These are phyloP conservation scores for Solanum gracilifrons DNA, from an alignment of 257 asterid genomes.

Conservation along the genomic window DNA sequence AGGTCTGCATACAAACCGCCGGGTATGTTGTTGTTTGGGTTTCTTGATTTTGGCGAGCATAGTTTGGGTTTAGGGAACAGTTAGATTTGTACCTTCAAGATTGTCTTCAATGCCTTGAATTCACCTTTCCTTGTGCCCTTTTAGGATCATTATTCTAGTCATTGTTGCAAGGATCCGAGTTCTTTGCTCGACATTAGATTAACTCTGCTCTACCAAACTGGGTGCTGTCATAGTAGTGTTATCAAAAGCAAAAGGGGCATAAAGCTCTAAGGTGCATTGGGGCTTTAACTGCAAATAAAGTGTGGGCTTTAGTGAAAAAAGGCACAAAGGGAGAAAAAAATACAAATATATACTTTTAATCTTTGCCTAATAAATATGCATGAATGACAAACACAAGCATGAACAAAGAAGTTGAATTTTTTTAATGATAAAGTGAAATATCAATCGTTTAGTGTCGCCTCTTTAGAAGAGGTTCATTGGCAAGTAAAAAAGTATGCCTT, in stretches of 20 bases:
- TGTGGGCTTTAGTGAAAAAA: background rate
- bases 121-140: background rate
- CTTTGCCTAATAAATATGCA: background rate
- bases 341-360: background rate
- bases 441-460: background rate
- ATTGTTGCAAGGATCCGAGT: background rate
- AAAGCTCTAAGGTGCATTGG: background rate
- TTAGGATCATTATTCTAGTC: background rate
- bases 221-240: background rate
- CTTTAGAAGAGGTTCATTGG: background rate
- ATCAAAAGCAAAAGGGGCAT: background rate
- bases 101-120: background rate
- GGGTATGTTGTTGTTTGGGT: background rate
- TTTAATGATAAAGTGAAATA: too few relatives aligned
- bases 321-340: background rate
- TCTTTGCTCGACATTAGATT: background rate
- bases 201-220: background rate
- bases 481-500: background rate
- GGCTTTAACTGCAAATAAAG: background rate
- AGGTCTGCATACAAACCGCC: background rate
- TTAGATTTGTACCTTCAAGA: background rate
- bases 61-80: background rate
- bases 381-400: background rate
- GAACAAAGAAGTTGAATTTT: too few relatives aligned
- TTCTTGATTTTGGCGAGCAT: background rate